Evolutionary conservation across 2,329 filamentous ascomycete genomes (phyloP).

Genomic region (Fusarium napiforme): DNA sequence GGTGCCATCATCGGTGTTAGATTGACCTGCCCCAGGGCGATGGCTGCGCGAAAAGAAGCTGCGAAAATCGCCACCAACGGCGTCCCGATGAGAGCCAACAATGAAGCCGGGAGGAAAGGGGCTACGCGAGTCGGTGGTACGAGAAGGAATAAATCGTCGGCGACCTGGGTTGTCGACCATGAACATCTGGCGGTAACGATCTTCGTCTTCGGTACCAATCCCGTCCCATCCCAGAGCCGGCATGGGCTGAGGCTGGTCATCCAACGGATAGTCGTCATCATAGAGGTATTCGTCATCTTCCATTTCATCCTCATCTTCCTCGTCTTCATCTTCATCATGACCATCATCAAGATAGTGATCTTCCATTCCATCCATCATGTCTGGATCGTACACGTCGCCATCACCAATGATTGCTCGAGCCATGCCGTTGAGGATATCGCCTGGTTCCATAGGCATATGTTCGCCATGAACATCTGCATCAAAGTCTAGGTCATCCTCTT

Average conservation of each 20-base stretch:
- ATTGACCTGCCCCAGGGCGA: constrained; percentile 63
- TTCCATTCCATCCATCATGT: constrained; percentile 62
- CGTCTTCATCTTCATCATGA: constrained; percentile 68
- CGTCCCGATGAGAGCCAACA: constrained; percentile 65
- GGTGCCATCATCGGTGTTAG: constrained; percentile 78
- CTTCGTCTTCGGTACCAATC: constrained; percentile 62
- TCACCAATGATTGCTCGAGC: constrained; percentile 65
- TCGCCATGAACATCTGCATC: constrained; percentile 66
- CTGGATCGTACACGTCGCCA: constrained; percentile 63
- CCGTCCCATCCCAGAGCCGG: constrained; percentile 68
- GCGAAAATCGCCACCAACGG: constrained; percentile 60
- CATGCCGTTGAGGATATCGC: constrained; percentile 62
- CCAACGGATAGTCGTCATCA: constrained; percentile 65
- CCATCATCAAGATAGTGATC: constrained; percentile 65
- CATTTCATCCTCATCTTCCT: constrained; percentile 76
- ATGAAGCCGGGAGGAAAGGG: constrained; percentile 69
- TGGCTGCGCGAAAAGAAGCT: constrained; percentile 63
- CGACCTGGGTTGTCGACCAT: constrained; percentile 63
- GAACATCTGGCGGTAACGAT: constrained; percentile 58
- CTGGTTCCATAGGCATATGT: constrained; percentile 59
- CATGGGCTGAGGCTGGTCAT: constrained; percentile 59
- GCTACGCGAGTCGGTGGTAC: constrained; percentile 59
- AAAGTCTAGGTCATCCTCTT: constrained; percentile 64
- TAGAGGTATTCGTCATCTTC: constrained; percentile 74
- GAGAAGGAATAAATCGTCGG: constrained; percentile 47